Evolutionary conservation across 2,329 filamentous ascomycete genomes (phyloP), one percentile per base, ranked within the genome.

Genomic region (Hirsutella rhossiliensis): DNA sequence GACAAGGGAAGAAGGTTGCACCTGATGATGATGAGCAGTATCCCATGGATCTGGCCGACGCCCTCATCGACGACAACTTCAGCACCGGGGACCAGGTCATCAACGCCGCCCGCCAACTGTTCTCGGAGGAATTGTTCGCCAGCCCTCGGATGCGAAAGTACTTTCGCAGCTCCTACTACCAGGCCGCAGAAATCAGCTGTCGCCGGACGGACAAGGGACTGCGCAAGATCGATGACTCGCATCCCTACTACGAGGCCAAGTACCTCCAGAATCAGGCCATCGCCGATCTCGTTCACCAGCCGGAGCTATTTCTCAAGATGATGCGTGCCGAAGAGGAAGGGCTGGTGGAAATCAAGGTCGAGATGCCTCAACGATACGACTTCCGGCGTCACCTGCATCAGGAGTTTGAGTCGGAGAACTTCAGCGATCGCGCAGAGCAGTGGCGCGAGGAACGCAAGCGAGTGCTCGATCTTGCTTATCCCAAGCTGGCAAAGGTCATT

Each of bases 191-290:
- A 45, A 80, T 98, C 47, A 88, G 90, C 66, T 94, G 89, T 61
- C 79, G 78, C 48, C 81, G 92, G 44, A 98, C 92, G 0, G 89
- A 97, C 47, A 98, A 97, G 64, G 92, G 92, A 27, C 69, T 96
- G 43, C 84, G 86, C 45, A 86, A 87, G 57, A 97, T 98, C 53
- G 89, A 95, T 54, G 90, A 97, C 48, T 81, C 92, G 20, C 89
- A 97, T 56, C 87, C 88, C 0, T 97, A 94, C 63, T 97, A 97
- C 60, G 92, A 97, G 62, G 87, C 98, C 69, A 95, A 98, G 63
- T 98, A 98, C 55, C 73, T 98, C 18, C 80, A 87, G 50, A 88
- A 92, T 54, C 89, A 96, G 62, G 85, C 86, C 8, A 84, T 96
- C 48, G 70, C 72, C 37, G 84, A 92, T 52, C 76, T 97, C 47